These are phyloP conservation scores for Leptoxyphium fumago DNA, from an alignment of 2,329 filamentous ascomycete species.

Conservation along the genomic window DNA sequence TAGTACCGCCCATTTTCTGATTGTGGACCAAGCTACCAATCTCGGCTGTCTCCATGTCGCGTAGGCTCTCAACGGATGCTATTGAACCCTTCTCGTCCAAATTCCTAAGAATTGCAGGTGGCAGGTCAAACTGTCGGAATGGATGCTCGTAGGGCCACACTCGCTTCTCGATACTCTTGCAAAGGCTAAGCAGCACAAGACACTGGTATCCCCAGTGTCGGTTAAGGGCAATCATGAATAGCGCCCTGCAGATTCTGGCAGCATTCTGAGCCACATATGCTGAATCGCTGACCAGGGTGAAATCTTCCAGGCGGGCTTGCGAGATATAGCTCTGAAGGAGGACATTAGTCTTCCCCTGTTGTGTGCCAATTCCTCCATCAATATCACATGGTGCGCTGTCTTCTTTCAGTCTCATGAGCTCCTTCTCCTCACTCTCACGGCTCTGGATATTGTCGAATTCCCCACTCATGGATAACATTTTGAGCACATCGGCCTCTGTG, in stretches of 20 bases:
- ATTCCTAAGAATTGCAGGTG: conserved; percentile 67
- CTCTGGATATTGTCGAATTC: conserved; percentile 97
- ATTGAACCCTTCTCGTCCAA: conserved; percentile 65
- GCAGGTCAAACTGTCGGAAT: conserved; percentile 85
- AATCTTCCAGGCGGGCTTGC: conserved; percentile 74
- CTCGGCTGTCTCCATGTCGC: conserved; percentile 85
- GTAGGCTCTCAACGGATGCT: conserved; percentile 63
- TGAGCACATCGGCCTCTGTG: conserved; percentile 80
- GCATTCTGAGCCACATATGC: conserved; percentile 94
- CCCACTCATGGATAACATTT: conserved; percentile 94
- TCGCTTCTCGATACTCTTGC: conserved; percentile 92
- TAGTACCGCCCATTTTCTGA: conserved; percentile 66
- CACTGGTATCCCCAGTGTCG: conserved; percentile 93
- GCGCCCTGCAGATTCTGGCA: conserved; percentile 78
- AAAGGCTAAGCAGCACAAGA: conserved; percentile 73
- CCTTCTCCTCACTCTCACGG: conserved; percentile 76
- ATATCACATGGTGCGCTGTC: conserved; percentile 66
- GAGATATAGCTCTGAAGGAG: conserved; percentile 90
- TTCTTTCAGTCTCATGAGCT: conserved; percentile 59
- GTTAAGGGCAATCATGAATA: conserved; percentile 97
- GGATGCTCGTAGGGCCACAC: conserved; percentile 94
- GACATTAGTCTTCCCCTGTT: conserved; percentile 92
- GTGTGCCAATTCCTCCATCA: conserved; percentile 47
- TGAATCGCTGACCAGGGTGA: conserved; percentile 79
- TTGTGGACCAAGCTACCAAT: conserved; percentile 89